Percentiles rank a stretch among this genome's conserved stretches.
Conservation (phyloP, 2,329 filamentous ascomycete genomes). For the Monilinia vaccinii-corymbosi region DNA sequence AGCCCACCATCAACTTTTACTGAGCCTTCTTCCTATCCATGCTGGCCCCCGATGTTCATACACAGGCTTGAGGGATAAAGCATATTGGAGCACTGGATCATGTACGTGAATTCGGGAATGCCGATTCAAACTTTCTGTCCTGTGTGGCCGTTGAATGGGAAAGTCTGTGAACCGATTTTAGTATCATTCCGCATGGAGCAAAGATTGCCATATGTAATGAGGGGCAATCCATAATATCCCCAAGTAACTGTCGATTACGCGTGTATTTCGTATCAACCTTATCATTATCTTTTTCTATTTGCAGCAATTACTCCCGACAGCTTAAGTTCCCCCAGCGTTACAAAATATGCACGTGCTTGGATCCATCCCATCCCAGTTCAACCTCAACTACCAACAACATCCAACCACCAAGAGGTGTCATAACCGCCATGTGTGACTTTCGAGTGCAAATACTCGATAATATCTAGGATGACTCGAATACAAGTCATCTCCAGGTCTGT, state of each 20-base stretch:
- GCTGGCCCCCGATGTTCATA: neutral
- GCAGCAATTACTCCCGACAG: neutral
- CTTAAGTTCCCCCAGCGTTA: neutral
- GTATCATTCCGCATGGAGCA: neutral
- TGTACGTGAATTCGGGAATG: neutral
- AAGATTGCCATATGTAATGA: neutral
- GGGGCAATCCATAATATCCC: neutral
- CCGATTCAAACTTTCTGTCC: neutral
- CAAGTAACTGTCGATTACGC: neutral
- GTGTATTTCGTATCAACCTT: neutral
- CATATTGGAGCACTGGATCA: neutral
- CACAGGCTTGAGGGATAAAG: neutral
- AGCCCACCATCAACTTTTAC: neutral
- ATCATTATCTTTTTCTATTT: neutral
- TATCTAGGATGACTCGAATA: neutral
- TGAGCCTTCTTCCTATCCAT: neutral
- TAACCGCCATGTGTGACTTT: conserved; percentile 1
- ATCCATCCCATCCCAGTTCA: neutral
- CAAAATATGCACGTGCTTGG: conserved; percentile 1
- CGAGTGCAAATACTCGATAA: neutral
- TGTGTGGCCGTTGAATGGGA: neutral
- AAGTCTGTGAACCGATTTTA: neutral
- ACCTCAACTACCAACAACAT: neutral
- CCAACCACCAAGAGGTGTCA: neutral
- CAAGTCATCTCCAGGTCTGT: neutral